phyloP scores from a whole-genome alignment of 331 rosid genomes.

The Rosa hybrid region DNA sequence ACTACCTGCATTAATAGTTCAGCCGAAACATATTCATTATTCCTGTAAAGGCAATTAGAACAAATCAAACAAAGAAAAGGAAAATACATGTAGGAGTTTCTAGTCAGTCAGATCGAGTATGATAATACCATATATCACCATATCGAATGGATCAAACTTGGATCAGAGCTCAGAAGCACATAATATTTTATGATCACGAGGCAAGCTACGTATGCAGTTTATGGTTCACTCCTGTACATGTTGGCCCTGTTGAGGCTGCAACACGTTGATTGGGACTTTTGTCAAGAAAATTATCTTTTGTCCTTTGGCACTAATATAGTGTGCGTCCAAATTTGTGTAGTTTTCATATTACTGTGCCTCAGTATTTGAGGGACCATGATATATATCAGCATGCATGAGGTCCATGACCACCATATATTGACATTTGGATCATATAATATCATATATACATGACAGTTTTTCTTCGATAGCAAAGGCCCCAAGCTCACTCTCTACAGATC shows the following conservation, averaged over 20 bases:
- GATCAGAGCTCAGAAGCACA: conserved; percentile 19
- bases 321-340: conserved; percentile 26
- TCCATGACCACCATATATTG: background rate
- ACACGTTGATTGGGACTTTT: conserved; percentile 46
- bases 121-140: background rate
- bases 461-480: background rate
- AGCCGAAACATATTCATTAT: background rate
- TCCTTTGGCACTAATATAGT: conserved; percentile 31
- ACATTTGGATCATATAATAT: background rate
- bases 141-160: conserved; percentile 10
- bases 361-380: conserved; percentile 20
- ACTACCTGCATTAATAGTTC: background rate
- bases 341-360: conserved; percentile 20
- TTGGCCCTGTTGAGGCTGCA: conserved; percentile 29
- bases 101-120: background rate
- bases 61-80: background rate
- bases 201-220: conserved; percentile 55
- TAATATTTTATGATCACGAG: conserved; percentile 44
- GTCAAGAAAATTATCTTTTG: conserved; percentile 14
- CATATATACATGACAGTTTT: background rate
- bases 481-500: conserved; percentile 8
- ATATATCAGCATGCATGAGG: background rate
- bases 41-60: background rate
- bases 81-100: background rate
- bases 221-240: conserved; percentile 50